Evolutionary conservation across 2,329 filamentous ascomycete genomes (phyloP).

Genomic region (Lachnellula subtilissima): DNA sequence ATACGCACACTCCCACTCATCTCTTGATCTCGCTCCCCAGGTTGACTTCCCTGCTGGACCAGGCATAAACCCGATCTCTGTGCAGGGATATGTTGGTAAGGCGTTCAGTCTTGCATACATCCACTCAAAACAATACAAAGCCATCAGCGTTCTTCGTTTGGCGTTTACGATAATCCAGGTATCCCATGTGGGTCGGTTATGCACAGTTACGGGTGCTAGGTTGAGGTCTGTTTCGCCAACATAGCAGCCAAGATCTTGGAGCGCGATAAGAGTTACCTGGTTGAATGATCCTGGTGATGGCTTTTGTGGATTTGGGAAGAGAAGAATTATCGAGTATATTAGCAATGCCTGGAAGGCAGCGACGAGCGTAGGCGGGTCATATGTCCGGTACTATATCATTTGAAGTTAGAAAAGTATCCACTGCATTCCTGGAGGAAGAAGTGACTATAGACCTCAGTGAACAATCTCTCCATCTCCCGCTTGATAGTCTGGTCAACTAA

Average conservation of each 20-base stretch:
- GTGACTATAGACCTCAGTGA: constrained; percentile 28
- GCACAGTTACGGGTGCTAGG: constrained; percentile 33
- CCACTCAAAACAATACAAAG: constrained; percentile 37
- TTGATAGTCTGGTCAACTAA: constrained; percentile 32
- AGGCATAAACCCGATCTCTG: constrained; percentile 36
- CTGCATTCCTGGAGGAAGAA: not conserved
- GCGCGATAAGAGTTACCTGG: constrained; percentile 27
- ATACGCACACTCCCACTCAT: constrained; percentile 34
- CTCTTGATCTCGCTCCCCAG: constrained; percentile 33
- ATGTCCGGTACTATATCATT: constrained; percentile 28
- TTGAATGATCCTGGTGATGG: constrained; percentile 19
- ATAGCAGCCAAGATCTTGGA: constrained; percentile 32
- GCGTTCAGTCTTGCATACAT: constrained; percentile 35
- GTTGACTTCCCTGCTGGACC: constrained; percentile 36
- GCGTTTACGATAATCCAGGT: constrained; percentile 46
- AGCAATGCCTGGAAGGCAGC: constrained; percentile 35
- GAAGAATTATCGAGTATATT: constrained; percentile 36
- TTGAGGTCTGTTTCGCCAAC: constrained; percentile 32
- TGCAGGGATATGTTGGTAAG: constrained; percentile 33
- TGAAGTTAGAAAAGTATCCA: not conserved
- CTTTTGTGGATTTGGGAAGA: constrained; percentile 32
- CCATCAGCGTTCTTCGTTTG: constrained; percentile 43
- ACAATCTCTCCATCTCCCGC: constrained; percentile 31
- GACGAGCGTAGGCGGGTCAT: constrained; percentile 32
- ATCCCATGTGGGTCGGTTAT: constrained; percentile 32